A percentile compares a stretch with the other conserved stretches of the same genome.
Evolutionary conservation across 2,329 filamentous ascomycete genomes (phyloP).

Genomic region (Cryphonectria carpinicola): DNA sequence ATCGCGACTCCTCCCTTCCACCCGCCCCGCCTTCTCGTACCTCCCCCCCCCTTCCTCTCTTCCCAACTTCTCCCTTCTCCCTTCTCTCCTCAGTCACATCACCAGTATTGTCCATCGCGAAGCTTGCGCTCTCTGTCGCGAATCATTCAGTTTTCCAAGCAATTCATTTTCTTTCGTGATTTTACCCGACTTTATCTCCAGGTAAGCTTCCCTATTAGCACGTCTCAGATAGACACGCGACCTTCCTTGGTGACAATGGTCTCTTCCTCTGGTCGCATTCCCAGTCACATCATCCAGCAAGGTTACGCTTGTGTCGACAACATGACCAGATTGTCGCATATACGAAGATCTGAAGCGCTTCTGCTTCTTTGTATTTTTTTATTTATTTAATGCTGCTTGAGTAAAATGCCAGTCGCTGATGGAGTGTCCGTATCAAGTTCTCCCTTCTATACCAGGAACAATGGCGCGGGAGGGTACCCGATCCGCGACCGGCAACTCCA

Average conservation of each 20-base stretch:
- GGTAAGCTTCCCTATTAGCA: conserved; percentile 24
- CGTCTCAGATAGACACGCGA: conserved; percentile 20
- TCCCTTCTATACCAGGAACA: conserved; percentile 32
- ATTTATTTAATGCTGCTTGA: not conserved
- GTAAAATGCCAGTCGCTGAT: conserved; percentile 7
- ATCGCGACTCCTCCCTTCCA: conserved; percentile 21
- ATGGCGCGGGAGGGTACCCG: conserved; percentile 58
- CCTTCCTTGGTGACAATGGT: not conserved
- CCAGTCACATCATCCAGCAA: too few species aligned
- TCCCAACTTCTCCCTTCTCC: conserved; percentile 15
- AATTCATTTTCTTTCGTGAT: conserved; percentile 7
- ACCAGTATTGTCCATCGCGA: conserved; percentile 12
- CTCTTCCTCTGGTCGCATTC: conserved; percentile 20
- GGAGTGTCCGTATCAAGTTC: not conserved
- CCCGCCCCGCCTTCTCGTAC: conserved; percentile 5
- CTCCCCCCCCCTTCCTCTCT: conserved; percentile 12
- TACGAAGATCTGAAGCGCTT: too few species aligned
- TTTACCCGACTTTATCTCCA: not conserved
- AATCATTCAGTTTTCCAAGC: conserved; percentile 9
- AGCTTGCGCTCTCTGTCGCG: conserved; percentile 25
- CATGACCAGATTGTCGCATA: conserved; percentile 1
- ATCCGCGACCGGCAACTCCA: conserved; percentile 56
- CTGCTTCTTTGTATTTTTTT: too few species aligned
- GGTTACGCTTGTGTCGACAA: conserved; percentile 6
- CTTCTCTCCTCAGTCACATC: conserved; percentile 15